These are phyloP conservation scores for Lathyrus aphaca DNA, from an alignment of 306 rosid genomes.

Conservation along the genomic window DNA sequence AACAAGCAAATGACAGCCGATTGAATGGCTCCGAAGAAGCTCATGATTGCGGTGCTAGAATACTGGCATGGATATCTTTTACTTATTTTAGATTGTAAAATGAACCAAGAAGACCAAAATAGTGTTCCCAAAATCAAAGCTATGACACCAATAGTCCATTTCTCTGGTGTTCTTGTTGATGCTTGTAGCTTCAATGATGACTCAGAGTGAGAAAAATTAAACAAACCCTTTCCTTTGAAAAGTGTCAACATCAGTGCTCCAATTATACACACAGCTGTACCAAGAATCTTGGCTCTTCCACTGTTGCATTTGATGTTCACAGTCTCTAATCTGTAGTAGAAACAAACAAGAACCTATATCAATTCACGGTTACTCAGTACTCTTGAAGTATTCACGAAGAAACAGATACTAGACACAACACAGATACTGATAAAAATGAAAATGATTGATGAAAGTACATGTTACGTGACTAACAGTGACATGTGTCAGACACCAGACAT, in stretches of 20 bases:
- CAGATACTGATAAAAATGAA: neutral
- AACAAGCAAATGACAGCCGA: conserved; percentile 64
- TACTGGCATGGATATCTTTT: conserved; percentile 81
- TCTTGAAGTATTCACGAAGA: neutral
- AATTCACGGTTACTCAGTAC: neutral
- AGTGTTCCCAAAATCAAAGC: conserved; percentile 70
- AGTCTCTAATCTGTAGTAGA: conserved; percentile 57
- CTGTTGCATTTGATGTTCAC: conserved; percentile 73
- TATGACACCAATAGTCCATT: conserved; percentile 73
- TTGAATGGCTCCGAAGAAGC: conserved; percentile 84
- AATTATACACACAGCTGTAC: conserved; percentile 67
- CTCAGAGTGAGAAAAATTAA: conserved; percentile 40
- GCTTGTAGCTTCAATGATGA: conserved; percentile 22
- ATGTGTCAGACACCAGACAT: neutral
- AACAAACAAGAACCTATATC: neutral
- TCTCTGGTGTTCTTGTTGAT: conserved; percentile 41
- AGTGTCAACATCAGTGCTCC: conserved; percentile 69
- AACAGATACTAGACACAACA: neutral
- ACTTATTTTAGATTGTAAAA: conserved; percentile 69
- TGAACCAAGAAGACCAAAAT: conserved; percentile 86
- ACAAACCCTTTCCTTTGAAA: conserved; percentile 67
- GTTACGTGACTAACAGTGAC: neutral
- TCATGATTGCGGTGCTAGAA: conserved; percentile 86
- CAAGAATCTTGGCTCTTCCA: conserved; percentile 79
- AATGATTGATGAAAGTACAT: neutral